Base-by-base conservation (phyloP, 129 eudicot genomes). In the Flaveria trinervia region DNA sequence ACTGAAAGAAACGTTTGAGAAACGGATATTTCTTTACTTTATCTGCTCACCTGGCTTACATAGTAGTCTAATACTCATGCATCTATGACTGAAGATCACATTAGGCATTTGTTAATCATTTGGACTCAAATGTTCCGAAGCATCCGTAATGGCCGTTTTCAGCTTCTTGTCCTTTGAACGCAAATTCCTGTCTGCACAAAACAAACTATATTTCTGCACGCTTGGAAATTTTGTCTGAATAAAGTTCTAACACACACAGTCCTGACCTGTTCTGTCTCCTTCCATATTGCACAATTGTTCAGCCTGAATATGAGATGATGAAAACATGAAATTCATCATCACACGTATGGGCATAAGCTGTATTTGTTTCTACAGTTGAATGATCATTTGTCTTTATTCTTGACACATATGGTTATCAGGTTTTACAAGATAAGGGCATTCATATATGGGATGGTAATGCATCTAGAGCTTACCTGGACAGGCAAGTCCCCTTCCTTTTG, bases 381-480 rank as follows among this genome's bases (percentile, higher is more conserved):
- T 25, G 61, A 46, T 45, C n/a, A 30, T 33, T 62, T 33, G 45
- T 50, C 43, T 69, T 56, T 17, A 3, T 69, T 70, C 22, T 52
- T 79, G 9, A 64, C 50, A 8, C 20, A 5, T 68, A 65, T 41
- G 9, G 36, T 72, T 12, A 67, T 26, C 84, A 93, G 98, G 84
- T 90, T 28, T 83, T 93, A 33, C 95, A 90, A 77, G 91, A 90
- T 6, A 93, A 90, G 77, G 98, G 93, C 65, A 85, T 93, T 75
- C 95, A 87, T 84, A 93, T 93, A 59, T 93, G 98, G 98, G 98
- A 86, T 70, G 98, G 95, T 61, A 90, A 93, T 83, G 98, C 97
- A 80, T 93, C 97, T 44, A 93, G 98, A 83, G 88, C 73, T 71
- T 93, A 83, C 80, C 90, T 93, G 52, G 98, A 93, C 87, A 93